Evolutionary conservation across 202 grass and related monocot species (phyloP), one percentile per base, ranked within the genome.

Genomic region (Panicum hallii): DNA sequence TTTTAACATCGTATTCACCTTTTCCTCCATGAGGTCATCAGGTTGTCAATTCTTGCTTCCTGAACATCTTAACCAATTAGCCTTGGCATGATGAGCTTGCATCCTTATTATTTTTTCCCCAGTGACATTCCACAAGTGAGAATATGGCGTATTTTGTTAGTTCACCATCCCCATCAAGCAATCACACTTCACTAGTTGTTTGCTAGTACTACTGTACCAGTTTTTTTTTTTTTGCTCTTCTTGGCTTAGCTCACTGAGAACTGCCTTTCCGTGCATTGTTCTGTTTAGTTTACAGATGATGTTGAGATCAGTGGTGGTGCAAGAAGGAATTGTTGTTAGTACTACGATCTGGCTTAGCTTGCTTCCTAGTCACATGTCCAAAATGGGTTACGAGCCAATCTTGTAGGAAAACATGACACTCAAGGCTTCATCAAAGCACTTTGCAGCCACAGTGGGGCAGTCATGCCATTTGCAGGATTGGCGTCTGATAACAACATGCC

Each of bases 1-100:
- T 83, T 85, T 70, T 53, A 54, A 63, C 53, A 87, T 90, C 84
- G 0, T 40, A 75, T 62, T 87, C 80, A 74, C 22, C 53, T 70
- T 90, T 80, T 9, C 32, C 11, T n/a, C 69, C 36, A 15, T 63
- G 42, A 48, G 57, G 43, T 49, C 45, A 85, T 58, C 47, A 41
- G 46, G 65, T 65, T 82, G 40, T 82, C 62, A 49, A 44, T 20
- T 47, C 22, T 49, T 77, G 61, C 52, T 79, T 62, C 3, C 60
- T 45, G 20, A 3, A 54, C 68, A 81, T 38, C 34, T 58, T 52
- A 71, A 23, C 42, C 52, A 70, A 80, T 43, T 12, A 14, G 12
- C 15, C 20, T 19, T 30, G 8, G 47, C 7, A 67, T 67, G 64
- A 69, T 55, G 46, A 54, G 55, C 13, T 28, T 44, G 28, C 7